Base-by-base conservation (phyloP, 208 protist genomes). In the Leishmania mexicana region DNA sequence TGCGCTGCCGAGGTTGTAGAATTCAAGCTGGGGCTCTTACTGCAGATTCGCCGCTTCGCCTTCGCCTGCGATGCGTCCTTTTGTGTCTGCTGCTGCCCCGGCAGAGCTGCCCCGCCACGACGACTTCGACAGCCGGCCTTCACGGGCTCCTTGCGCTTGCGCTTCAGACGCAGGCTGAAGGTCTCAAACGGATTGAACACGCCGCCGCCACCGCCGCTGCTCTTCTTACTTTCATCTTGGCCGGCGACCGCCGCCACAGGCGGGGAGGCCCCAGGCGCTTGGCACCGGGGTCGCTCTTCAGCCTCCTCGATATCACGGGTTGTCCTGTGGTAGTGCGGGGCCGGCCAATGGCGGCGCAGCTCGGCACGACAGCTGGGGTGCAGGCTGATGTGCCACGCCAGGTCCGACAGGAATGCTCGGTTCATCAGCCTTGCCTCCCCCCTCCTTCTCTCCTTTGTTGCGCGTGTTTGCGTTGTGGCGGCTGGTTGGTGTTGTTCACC, bases 301-400 rank as follows among this genome's bases (percentile, higher is more conserved):
- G 80, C 78, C 42, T 75, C 79, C 3, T 15, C 58, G 4, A 35
- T 11, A 11, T 80, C 80, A n/a, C 78, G 68, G 17, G 49, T 68
- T 31, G 68, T 68, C 72, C 78, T 83, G 72, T 93, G 87, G 71
- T 81, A 78, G 73, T 90, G 89, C 6, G 87, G 85, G 17, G 87
- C 85, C 64, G 89, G 89, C 89, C 89, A 93, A 83, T 93, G 89
- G 49, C 87, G 81, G 2, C 85, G 84, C 53, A 83, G 74, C 40
- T 81, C 74, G 2, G 77, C 68, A 57, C 81, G 85, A 78, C 89
- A 90, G 64, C 74, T 78, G 21, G 87, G 87, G 79, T 93, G 87
- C 60, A 85, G 67, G 54, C 85, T 83, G 47, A 93, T 75, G 42
- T 75, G 81, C 1, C 17, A 68, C 47, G 89, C 86, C 58, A 89